phyloP scores from a whole-genome alignment of 2,329 filamentous ascomycete genomes.

The Rhinocladiella similis region DNA sequence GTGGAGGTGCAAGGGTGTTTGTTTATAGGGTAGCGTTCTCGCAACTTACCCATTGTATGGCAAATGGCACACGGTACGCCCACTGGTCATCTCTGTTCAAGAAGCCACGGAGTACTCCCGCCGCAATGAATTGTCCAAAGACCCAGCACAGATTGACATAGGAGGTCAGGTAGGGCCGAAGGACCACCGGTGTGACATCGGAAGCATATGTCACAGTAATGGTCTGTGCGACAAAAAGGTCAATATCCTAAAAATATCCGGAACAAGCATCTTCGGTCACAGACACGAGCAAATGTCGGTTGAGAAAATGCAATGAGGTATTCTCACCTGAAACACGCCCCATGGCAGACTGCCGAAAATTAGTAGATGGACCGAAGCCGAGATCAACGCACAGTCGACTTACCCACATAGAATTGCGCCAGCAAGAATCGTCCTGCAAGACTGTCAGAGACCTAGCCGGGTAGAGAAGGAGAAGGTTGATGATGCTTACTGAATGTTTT shows the following conservation, averaged over 20 bases:
- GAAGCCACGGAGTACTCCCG: constrained; percentile 36
- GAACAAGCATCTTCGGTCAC: too few relatives aligned
- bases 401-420: constrained; percentile 11
- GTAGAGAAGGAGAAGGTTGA: too few relatives aligned
- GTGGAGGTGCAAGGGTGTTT: too few relatives aligned
- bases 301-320: too few relatives aligned
- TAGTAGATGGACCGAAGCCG: too few relatives aligned
- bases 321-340: constrained; percentile 38
- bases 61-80: constrained; percentile 40
- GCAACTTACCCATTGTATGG: constrained; percentile 44
- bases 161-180: constrained; percentile 35
- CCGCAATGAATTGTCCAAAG: constrained; percentile 35
- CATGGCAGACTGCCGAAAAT: constrained; percentile 35
- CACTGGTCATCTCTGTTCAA: constrained; percentile 34
- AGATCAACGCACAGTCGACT: too few relatives aligned
- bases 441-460: background rate
- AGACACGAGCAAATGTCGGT: too few relatives aligned
- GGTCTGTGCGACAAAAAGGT: constrained; percentile 34
- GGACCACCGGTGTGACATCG: constrained; percentile 32
- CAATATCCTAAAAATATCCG: too few relatives aligned
- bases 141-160: constrained; percentile 45
- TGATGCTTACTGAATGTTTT: constrained; percentile 12
- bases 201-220: constrained; percentile 34
- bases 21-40: too few relatives aligned
- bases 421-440: constrained; percentile 38